phyloP scores from a whole-genome alignment of 352 stramenopile genomes.

The Phytophthora lateralis region DNA sequence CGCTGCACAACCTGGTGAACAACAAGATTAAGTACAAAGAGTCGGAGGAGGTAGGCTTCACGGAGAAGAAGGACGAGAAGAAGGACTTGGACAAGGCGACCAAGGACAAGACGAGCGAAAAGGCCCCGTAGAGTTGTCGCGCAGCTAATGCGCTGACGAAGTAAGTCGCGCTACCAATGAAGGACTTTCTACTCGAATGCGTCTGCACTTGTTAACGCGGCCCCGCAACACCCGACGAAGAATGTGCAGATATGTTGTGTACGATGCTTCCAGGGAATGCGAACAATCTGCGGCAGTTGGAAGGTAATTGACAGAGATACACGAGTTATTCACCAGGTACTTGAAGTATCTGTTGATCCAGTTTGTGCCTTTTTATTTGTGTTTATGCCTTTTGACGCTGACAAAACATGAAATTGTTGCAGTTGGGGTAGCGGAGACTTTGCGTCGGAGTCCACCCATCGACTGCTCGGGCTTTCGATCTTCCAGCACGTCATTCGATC shows the following conservation, averaged over 20 bases:
- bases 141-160: slow-evolving; percentile 19
- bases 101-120: slow-evolving; percentile 55
- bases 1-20: slow-evolving; percentile 98
- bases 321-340: no score
- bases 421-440: slow-evolving; percentile 23
- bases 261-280: no score
- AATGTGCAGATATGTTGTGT: no score
- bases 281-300: no score
- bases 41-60: slow-evolving; percentile 74
- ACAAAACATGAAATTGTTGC: slow-evolving; percentile 3
- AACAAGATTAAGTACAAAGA: slow-evolving; percentile 99
- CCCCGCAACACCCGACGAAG: no score
- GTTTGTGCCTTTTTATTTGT: background rate
- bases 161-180: slow-evolving; percentile 29
- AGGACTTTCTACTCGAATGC: slow-evolving; percentile 23
- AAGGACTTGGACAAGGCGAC: slow-evolving; percentile 33
- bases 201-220: no score
- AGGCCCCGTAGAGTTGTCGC: slow-evolving; percentile 48
- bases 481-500: slow-evolving; percentile 24
- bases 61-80: slow-evolving; percentile 67
- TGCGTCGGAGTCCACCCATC: slow-evolving; percentile 11
- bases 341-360: no score
- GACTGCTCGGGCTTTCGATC: slow-evolving; percentile 11
- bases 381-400: background rate
- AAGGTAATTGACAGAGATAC: no score